Conservation (phyloP, 2,329 filamentous ascomycete genomes). For the Talaromyces piceae region DNA sequence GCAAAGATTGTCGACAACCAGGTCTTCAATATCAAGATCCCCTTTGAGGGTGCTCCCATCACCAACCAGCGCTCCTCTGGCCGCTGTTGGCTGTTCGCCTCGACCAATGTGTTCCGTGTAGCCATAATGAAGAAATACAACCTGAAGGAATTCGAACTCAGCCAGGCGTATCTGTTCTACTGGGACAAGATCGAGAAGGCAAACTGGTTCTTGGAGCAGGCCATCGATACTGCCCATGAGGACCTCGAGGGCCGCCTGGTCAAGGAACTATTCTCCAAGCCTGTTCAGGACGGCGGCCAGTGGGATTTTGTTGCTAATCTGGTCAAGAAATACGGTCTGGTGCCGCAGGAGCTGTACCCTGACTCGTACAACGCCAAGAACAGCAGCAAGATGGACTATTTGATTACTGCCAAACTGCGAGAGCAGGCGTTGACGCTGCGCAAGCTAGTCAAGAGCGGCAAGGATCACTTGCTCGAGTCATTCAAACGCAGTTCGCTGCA, state of each 20-base stretch:
- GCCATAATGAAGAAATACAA: conserved; percentile 77
- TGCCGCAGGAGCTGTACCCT: conserved; percentile 73
- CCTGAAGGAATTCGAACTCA: conserved; percentile 73
- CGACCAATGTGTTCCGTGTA: conserved; percentile 87
- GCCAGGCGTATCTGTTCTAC: conserved; percentile 81
- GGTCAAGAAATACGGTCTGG: conserved; percentile 80
- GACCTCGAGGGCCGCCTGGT: conserved; percentile 67
- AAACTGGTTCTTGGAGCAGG: conserved; percentile 81
- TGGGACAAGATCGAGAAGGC: conserved; percentile 92
- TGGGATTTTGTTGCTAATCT: conserved; percentile 91
- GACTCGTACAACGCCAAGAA: conserved; percentile 73
- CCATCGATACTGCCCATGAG: conserved; percentile 65
- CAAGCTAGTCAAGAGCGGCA: conserved; percentile 39
- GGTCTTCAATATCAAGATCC: conserved; percentile 75
- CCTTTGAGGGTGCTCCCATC: conserved; percentile 71
- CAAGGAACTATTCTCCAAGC: conserved; percentile 58
- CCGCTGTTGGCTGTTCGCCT: conserved; percentile 85
- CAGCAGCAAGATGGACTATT: conserved; percentile 60
- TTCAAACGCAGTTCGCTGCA: conserved; percentile 68
- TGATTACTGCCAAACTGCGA: conserved; percentile 79
- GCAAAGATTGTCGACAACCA: conserved; percentile 64
- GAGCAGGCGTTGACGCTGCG: conserved; percentile 71
- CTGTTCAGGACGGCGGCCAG: conserved; percentile 75
- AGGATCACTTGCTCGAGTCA: conserved; percentile 35
- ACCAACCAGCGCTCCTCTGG: conserved; percentile 78